These are phyloP conservation scores for Iberis amara DNA, from an alignment of 441 rosid species.

Conservation along the genomic window DNA sequence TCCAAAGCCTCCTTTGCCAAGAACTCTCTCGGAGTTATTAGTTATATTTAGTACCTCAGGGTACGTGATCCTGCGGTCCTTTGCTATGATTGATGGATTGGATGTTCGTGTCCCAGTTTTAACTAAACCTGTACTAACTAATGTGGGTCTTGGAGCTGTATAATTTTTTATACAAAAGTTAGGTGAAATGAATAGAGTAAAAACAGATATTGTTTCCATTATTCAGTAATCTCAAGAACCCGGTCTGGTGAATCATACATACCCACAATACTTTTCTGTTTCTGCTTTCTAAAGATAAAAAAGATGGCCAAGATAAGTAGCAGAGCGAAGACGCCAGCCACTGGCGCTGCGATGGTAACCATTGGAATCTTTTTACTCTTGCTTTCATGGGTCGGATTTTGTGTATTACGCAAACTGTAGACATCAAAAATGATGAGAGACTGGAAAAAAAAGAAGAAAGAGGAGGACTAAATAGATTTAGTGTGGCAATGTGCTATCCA, in stretches of 20 bases:
- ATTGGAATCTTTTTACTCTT: constrained; percentile 7
- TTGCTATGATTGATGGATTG: constrained; percentile 3
- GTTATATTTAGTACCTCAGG: constrained; percentile 30
- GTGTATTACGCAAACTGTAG: too few relatives aligned
- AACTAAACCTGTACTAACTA: neutral
- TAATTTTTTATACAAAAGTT: neutral
- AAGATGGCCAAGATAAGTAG: constrained; percentile 22
- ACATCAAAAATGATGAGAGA: too few relatives aligned
- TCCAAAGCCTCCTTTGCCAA: constrained; percentile 37
- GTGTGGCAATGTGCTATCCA: too few relatives aligned
- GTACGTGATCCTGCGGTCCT: constrained; percentile 21
- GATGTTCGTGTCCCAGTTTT: neutral
- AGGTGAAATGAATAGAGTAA: neutral
- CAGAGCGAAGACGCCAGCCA: constrained; percentile 14
- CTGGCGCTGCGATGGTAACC: constrained; percentile 26
- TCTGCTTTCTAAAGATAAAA: constrained; percentile 20
- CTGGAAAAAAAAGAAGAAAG: too few relatives aligned
- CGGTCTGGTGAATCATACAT: neutral
- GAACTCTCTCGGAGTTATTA: constrained; percentile 27
- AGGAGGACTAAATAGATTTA: too few relatives aligned
- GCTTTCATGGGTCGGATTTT: too few relatives aligned
- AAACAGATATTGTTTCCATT: neutral
- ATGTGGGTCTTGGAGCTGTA: constrained; percentile 15
- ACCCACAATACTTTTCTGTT: neutral
- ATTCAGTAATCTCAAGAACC: neutral